phyloP scores from a whole-genome alignment of 2,329 filamentous ascomycete genomes.

The Penicillium sp. region DNA sequence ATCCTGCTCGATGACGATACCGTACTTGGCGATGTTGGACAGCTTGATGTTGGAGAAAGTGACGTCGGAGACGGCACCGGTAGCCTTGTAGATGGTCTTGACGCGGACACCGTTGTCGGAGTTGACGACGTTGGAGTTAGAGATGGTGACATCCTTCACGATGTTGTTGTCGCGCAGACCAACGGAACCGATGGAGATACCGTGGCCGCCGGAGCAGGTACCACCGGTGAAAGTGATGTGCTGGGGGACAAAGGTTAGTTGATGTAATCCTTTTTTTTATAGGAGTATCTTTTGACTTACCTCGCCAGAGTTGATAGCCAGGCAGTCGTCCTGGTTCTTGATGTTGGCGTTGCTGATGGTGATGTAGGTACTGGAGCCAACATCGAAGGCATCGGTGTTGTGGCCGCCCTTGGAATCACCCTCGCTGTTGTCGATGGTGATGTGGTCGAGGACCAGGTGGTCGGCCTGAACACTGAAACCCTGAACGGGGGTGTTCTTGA shows the following conservation, averaged over 20 bases:
- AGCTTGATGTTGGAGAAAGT: slow-evolving; percentile 57
- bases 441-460: slow-evolving; percentile 50
- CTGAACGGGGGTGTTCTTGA: slow-evolving; percentile 42
- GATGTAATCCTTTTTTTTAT: not conserved
- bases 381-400: slow-evolving; percentile 54
- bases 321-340: slow-evolving; percentile 61
- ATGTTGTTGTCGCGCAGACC: slow-evolving; percentile 57
- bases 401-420: slow-evolving; percentile 50
- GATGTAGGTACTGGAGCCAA: slow-evolving; percentile 47
- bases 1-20: slow-evolving; percentile 60
- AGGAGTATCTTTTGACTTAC: slow-evolving; percentile 17
- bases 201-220: slow-evolving; percentile 34
- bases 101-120: slow-evolving; percentile 60
- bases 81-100: slow-evolving; percentile 56
- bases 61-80: slow-evolving; percentile 53
- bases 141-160: slow-evolving; percentile 55
- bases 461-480: slow-evolving; percentile 48
- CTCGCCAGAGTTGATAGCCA: slow-evolving; percentile 59
- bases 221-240: slow-evolving; percentile 34
- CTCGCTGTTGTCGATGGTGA: slow-evolving; percentile 60
- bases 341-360: slow-evolving; percentile 54
- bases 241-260: slow-evolving; percentile 10
- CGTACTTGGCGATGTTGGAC: slow-evolving; percentile 51
- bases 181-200: slow-evolving; percentile 61
- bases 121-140: slow-evolving; percentile 50